Evolutionary conservation across 2,329 filamentous ascomycete genomes (phyloP).

Genomic region (Ophiostoma triangulosporum): DNA sequence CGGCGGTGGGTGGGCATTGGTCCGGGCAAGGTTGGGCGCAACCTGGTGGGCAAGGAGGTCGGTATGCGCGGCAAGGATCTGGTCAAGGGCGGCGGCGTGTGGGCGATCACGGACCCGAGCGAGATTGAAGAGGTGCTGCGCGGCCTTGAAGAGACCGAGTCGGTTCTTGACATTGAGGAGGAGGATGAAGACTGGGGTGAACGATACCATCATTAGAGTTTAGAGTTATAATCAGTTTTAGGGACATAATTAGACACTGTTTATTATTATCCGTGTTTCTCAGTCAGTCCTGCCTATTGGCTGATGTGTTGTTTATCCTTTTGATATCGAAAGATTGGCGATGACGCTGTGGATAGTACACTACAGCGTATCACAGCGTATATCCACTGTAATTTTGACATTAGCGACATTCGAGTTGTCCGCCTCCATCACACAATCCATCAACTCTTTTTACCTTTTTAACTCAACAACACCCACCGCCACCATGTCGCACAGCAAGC

Average conservation of each 20-base stretch:
- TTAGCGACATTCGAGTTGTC: background rate
- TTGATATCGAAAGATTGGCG: too few species aligned
- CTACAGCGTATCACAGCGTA: too few species aligned
- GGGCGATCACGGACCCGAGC: conserved; percentile 73
- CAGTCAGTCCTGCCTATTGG: too few species aligned
- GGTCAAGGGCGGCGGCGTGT: conserved; percentile 81
- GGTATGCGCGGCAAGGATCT: conserved; percentile 67
- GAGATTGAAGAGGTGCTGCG: conserved; percentile 58
- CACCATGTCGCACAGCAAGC: conserved; percentile 40
- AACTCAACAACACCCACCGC: background rate
- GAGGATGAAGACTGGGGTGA: background rate
- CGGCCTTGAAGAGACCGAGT: conserved; percentile 51
- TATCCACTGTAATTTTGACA: background rate
- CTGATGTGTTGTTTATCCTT: too few species aligned
- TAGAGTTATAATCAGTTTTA: background rate
- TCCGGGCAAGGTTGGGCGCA: conserved; percentile 84
- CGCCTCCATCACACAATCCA: conserved; percentile 25
- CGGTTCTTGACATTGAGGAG: conserved; percentile 19
- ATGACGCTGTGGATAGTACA: too few species aligned
- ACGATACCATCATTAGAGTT: background rate
- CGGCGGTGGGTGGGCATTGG: conserved; percentile 83
- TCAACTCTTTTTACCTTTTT: background rate
- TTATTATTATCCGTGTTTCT: too few species aligned
- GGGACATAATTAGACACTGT: background rate
- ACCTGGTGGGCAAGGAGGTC: conserved; percentile 89